These are phyloP conservation scores for Pinus albicaulis DNA, from an alignment of 75 land plant genomes.

Conservation along the genomic window DNA sequence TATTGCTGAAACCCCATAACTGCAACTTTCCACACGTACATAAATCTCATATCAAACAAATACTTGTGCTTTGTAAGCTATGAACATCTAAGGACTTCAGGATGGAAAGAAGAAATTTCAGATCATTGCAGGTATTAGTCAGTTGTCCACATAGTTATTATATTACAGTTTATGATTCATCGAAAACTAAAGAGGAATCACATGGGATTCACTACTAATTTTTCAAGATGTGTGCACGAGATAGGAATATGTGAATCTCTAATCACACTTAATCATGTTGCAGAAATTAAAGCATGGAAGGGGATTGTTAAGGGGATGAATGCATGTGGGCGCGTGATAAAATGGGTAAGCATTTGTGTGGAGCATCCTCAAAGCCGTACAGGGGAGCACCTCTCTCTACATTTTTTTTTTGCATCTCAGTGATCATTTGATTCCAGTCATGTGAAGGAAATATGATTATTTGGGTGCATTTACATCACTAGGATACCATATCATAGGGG, in stretches of 20 bases:
- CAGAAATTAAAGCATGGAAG: not conserved
- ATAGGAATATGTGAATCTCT: slow-evolving; percentile 7
- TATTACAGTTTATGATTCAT: not conserved
- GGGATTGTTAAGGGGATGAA: slow-evolving; percentile 2
- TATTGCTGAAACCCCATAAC: not conserved
- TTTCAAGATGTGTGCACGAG: not conserved
- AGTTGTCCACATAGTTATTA: not conserved
- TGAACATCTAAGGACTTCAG: not conserved
- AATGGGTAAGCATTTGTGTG: not conserved
- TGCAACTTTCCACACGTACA: not conserved
- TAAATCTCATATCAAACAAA: not conserved
- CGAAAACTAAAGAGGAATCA: not conserved
- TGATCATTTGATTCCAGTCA: not conserved
- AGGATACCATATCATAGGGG: not conserved
- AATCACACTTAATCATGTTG: not conserved
- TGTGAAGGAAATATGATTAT: not conserved
- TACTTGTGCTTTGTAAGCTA: not conserved
- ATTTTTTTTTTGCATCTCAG: not conserved
- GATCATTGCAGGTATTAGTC: not conserved
- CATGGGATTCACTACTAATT: not conserved
- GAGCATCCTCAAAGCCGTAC: not conserved
- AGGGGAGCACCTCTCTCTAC: too few species aligned
- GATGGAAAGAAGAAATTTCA: not conserved
- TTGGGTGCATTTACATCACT: not conserved
- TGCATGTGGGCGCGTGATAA: slow-evolving; percentile 5